These are phyloP conservation scores for Lasiosphaeria hispida DNA, from an alignment of 495 filamentous ascomycete genomes.

Conservation along the genomic window DNA sequence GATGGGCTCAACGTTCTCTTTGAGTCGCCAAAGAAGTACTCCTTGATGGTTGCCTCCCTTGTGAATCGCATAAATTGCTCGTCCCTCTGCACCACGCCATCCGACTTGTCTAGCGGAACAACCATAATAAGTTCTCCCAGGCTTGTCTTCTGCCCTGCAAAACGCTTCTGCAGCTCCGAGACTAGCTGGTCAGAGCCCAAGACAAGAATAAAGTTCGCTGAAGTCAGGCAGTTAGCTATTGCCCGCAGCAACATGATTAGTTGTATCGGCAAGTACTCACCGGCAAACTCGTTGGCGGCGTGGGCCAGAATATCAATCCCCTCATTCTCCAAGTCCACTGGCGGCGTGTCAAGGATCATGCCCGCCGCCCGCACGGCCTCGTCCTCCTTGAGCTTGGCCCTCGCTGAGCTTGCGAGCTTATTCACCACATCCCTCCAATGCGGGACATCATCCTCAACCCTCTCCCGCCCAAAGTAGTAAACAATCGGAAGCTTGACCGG, in stretches of 20 bases:
- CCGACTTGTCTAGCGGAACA: slow-evolving; percentile 79
- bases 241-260: neutral
- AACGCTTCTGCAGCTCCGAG: slow-evolving; percentile 71
- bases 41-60: slow-evolving; percentile 71
- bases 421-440: slow-evolving; percentile 73
- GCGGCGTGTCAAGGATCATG: slow-evolving; percentile 83
- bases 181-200: slow-evolving; percentile 81
- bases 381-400: slow-evolving; percentile 77
- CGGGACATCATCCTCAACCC: slow-evolving; percentile 68
- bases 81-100: slow-evolving; percentile 82
- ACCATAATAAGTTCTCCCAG: slow-evolving; percentile 65
- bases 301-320: slow-evolving; percentile 73
- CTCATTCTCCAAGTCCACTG: slow-evolving; percentile 54
- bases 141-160: slow-evolving; percentile 61
- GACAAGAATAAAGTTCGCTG: slow-evolving; percentile 76
- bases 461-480: slow-evolving; percentile 81
- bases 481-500: slow-evolving; percentile 90
- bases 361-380: slow-evolving; percentile 65
- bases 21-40: slow-evolving; percentile 89
- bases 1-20: slow-evolving; percentile 79
- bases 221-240: neutral
- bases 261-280: slow-evolving; percentile 40
- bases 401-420: slow-evolving; percentile 75
- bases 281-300: slow-evolving; percentile 82
- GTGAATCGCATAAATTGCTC: slow-evolving; percentile 67